These are phyloP conservation scores for Nannochloropsis oceanica DNA, from an alignment of 108 stramenopile genomes.

Conservation along the genomic window DNA sequence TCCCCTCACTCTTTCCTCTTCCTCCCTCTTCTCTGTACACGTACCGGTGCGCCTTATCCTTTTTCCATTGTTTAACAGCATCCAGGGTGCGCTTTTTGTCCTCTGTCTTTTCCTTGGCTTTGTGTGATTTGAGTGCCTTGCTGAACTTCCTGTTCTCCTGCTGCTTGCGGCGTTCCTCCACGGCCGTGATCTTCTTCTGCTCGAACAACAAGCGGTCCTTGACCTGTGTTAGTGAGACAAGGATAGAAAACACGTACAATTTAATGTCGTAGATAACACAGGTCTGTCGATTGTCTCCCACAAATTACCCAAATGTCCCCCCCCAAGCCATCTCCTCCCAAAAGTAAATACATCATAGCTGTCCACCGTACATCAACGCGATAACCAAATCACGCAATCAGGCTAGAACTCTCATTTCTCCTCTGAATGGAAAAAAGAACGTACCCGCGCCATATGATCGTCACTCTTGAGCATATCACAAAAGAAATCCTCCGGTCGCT, in stretches of 20 bases:
- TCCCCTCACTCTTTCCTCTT: constrained; percentile 20
- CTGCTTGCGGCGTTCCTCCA: constrained; percentile 65
- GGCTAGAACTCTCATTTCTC: background rate
- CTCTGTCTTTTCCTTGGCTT: constrained; percentile 69
- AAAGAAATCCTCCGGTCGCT: constrained; percentile 88
- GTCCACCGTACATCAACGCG: background rate
- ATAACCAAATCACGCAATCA: background rate
- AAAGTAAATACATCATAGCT: background rate
- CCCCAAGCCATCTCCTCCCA: no score
- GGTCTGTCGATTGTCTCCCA: no score
- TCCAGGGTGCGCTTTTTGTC: constrained; percentile 64
- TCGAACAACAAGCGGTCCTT: constrained; percentile 95
- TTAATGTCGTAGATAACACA: no score
- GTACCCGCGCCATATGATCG: constrained; percentile 63
- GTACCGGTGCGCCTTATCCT: constrained; percentile 39
- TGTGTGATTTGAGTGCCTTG: constrained; percentile 61
- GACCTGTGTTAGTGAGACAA: constrained; percentile 41
- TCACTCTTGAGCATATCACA: constrained; percentile 97
- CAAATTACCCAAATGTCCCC: no score
- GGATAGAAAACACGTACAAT: background rate
- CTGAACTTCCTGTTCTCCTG: constrained; percentile 56
- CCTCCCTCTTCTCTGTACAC: constrained; percentile 39
- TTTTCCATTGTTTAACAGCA: constrained; percentile 69
- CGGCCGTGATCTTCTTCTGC: constrained; percentile 93
- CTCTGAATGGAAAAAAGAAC: background rate